Base-by-base conservation (phyloP, 441 rosid species). In the Erodium moschatum region DNA sequence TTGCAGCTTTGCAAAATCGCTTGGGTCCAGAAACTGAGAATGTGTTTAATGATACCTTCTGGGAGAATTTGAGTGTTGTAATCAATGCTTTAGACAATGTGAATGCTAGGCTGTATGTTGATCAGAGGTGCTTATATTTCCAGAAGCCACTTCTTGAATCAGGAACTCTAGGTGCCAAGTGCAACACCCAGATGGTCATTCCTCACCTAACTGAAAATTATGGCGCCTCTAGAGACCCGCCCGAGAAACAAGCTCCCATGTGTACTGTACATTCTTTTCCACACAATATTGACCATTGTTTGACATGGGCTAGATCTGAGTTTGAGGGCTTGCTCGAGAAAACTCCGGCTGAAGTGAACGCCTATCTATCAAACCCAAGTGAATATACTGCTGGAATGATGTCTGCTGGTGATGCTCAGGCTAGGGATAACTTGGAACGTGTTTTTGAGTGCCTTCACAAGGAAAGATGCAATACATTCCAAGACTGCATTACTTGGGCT, bases 251-350 rank as follows among this genome's bases (percentile, higher is more conserved):
- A 81, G 96, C 97, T 20, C 96, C 97, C 20, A 91, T 91, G 94
- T 91, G 97, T 77, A 89, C 97, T 0, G 91, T 91, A 62, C 97
- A 89, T 74, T 91, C 97, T 3, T 91, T 91, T 72, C 97, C 97
- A 0, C 97, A 91, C 85, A 91, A 91, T 77, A 91, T 91, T 67
- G 97, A 91, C 74, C 97, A 91, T 73, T 89, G 94, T 79, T 76
- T 91, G 75, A 91, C 97, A 65, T 91, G 97, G 97, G 97, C 96
- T 60, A 86, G 96, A 48, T 91, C 97, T 33, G 97, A 91, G 81
- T 91, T 91, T 67, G 97, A 91, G 79, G 97, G 97, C 75, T 81
- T 89, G 71, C 86, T 91, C 50, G 97, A 87, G 84, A 91, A 91
- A 81, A 88, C 92, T 69, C 97, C 96, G 0, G 82, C 91, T 2